Evolutionary conservation across 495 filamentous ascomycete species (phyloP), one percentile per base, ranked within the genome.

Genomic region (Cenococcum geophilum): DNA sequence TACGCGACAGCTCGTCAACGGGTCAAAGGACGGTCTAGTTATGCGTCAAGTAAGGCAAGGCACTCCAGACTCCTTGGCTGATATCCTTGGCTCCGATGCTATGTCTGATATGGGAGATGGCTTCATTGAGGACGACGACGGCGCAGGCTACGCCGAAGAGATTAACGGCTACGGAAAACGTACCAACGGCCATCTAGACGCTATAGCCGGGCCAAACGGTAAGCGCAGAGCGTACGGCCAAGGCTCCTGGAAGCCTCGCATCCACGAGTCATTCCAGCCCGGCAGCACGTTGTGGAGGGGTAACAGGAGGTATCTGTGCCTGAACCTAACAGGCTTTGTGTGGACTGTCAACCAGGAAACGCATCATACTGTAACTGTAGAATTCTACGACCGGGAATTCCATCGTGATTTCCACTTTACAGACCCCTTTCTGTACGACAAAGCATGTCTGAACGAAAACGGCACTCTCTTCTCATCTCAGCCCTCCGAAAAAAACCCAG

Each of bases 401-500:
- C 89, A 96, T 70, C 81, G 95, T 22, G 89, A 95, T 74, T 97
- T 96, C 68, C 93, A 98, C 75, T 97, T 97, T 74, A 97, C 92
- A 1, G 93, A 98, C 68, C 91, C 91, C 0, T 95, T 88, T 69
- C 77, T 89, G 21, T 97, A 97, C 73, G 95, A 98, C 74, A 95
- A 95, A 70, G 92, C 93, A n/a, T 97, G 92, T 66, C 76, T 88
- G 1, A 86, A 91, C 70, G 90, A 96, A 37, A 82, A 88, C 59
- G 93, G 93, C 27, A 80, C 89, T 0, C 79, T 96, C 0, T 97
- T 97, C 71, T 89, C 92, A 0, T 93, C 88, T 66, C 86, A 82
- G 12, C 85, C 91, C 1, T 81, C 78, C 14, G 21, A 45, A 16
- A 43, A 58, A 9, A 65, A 79, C 34, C 85, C 86, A 25, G 89